Evolutionary conservation across 2,329 filamentous ascomycete species (phyloP), one percentile per base, ranked within the genome.

Genomic region (Fusarium heterosporum): DNA sequence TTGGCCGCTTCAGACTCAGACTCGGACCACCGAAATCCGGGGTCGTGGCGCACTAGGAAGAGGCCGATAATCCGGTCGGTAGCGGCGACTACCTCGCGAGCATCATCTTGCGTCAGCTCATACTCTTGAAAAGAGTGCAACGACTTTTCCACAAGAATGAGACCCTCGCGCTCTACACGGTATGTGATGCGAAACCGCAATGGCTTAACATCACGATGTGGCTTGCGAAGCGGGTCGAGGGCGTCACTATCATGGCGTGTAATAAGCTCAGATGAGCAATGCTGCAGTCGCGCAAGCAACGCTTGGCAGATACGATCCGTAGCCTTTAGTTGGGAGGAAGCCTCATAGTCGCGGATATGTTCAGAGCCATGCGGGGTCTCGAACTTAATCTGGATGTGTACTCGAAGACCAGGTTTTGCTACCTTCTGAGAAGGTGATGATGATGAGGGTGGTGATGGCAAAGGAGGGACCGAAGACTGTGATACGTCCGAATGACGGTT

Each of bases 261-360:
- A 69, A 87, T 82, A 56, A 87, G 77, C 72, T 87, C 84, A 39
- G 81, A 73, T 58, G 80, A 82, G 76, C 82, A 84, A 71, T 85
- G 82, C 66, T 84, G 79, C 42, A 87, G 78, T 38, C 83, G 82
- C 28, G 80, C 79, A 13, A 86, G 71, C n/a, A 87, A 73, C 3
- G 79, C 83, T 36, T 81, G 78, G 68, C 82, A 84, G 43, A 86
- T 72, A n/a, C 79, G 77, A 56, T 83, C 80, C 39, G 80, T 81
- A 46, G 80, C 78, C 16, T 77, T 72, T 45, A 86, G 79, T 32
- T 70, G 72, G 4, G 78, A 70, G 2, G 84, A 86, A 58, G 81
- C 78, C 54, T 78, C 78, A 69, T 86, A 87, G 58, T 78, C 79
- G 47, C 81, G 79, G 47, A 70, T 76, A 71, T 84, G 83, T 25